These are phyloP conservation scores for Mollisiaceae sp. DNA, from an alignment of 2,329 filamentous ascomycete species.

Conservation along the genomic window DNA sequence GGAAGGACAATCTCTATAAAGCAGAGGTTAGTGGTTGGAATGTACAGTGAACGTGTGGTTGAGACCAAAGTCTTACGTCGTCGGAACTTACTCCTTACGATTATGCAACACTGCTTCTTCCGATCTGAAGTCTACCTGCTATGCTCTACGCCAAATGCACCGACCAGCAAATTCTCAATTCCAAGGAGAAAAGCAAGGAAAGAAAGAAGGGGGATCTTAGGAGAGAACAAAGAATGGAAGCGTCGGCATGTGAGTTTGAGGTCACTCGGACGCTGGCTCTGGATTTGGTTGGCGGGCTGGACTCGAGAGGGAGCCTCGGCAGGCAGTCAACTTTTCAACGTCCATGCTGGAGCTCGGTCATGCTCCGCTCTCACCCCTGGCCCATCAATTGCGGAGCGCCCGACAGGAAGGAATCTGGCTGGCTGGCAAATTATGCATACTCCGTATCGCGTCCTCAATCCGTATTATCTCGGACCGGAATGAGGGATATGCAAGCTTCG, in stretches of 20 bases:
- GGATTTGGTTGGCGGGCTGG: constrained; percentile 7
- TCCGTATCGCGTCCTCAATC: not conserved
- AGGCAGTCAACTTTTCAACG: not conserved
- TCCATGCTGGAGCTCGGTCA: not conserved
- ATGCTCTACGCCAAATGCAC: not conserved
- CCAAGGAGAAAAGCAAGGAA: not conserved
- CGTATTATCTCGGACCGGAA: not conserved
- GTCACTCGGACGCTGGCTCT: constrained; percentile 4
- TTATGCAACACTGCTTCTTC: not conserved
- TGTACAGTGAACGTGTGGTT: not conserved
- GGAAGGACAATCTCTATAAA: not conserved
- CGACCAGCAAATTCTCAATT: not conserved
- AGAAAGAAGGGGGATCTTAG: not conserved
- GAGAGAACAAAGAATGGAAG: not conserved
- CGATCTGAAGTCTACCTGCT: not conserved
- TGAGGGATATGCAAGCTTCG: not conserved
- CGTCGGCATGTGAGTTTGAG: constrained; percentile 7
- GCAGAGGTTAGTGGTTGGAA: constrained; percentile 1
- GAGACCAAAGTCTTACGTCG: not conserved
- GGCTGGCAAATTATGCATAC: not conserved
- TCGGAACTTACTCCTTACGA: not conserved
- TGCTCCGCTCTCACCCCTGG: not conserved
- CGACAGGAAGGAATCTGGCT: not conserved
- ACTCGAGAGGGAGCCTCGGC: constrained; percentile 3
- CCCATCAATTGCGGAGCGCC: not conserved